These are phyloP conservation scores for Venturia pyrina DNA, from an alignment of 2,329 filamentous ascomycete species.

Conservation along the genomic window DNA sequence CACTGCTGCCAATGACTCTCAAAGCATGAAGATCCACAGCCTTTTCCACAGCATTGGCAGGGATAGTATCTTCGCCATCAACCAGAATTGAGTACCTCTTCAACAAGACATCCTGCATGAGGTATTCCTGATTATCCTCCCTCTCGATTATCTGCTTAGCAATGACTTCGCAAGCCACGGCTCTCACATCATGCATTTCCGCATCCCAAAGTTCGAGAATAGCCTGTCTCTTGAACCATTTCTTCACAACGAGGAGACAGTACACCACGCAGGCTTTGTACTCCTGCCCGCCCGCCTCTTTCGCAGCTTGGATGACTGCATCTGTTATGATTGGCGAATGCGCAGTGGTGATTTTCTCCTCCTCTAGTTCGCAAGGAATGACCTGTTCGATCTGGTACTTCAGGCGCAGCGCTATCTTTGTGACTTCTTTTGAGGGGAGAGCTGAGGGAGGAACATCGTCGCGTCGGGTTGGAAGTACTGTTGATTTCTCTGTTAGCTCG, in stretches of 20 bases:
- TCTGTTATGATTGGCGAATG: conserved; percentile 79
- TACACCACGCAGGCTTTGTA: conserved; percentile 74
- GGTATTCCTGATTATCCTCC: conserved; percentile 68
- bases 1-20: conserved; percentile 77
- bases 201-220: conserved; percentile 83
- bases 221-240: conserved; percentile 74
- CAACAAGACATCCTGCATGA: conserved; percentile 72
- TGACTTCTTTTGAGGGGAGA: conserved; percentile 69
- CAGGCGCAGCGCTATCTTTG: conserved; percentile 77
- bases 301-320: conserved; percentile 70
- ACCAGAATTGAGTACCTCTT: conserved; percentile 78
- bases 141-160: conserved; percentile 79
- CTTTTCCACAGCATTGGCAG: conserved; percentile 84
- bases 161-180: conserved; percentile 79
- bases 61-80: conserved; percentile 59
- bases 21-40: conserved; percentile 89
- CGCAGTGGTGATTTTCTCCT: conserved; percentile 61
- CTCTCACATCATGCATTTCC: conserved; percentile 68
- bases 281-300: conserved; percentile 67
- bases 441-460: conserved; percentile 52
- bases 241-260: conserved; percentile 63
- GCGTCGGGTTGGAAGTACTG: conserved; percentile 57
- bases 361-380: conserved; percentile 81
- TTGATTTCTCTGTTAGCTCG: conserved; percentile 11
- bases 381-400: conserved; percentile 86